Evolutionary conservation across 1,284 basidiomycete species (phyloP), one percentile per base, ranked within the genome.

Genomic region (Coniophora puteana): DNA sequence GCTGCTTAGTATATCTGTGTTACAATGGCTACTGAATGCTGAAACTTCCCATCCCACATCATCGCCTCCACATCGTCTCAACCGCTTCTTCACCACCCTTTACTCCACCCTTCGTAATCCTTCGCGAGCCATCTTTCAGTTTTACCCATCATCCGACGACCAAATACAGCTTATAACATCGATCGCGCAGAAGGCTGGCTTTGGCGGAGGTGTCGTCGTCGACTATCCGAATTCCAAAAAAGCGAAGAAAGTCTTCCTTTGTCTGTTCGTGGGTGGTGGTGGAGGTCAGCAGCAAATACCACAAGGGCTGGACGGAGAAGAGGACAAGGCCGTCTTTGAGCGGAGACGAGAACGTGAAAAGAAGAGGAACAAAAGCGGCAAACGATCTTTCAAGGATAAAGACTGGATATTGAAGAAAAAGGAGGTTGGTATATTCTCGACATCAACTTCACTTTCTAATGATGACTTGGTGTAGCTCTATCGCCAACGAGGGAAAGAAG

Each of bases 11-110:
- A 91, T 99, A 58, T 99, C 96, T 16, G 96, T 98, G 18, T 74
- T 99, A 3, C 96, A 99, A 68, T 99, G 96, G 96, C 76, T 99
- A 1, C 78, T 98, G 47, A 99, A 99, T 62, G 95, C 96, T 28
- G 96, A 99, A 63, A 88, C 92, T 21, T 85, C 89, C 3, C 83
- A 91, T 48, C 89, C 93, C 25, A 88, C 86, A 16, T 89, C 87
- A 43, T 95, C 93, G 2, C 96, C 96, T 0, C 89, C 93, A 0
- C 88, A 93, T 54, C 89, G 96, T 31, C 77, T 99, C 24, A 80
- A 79, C 20, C 82, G 89, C 26, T 99, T 99, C 72, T 99, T 99
- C 72, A 94, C 92, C 23, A 96, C 95, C 8, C 79, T 99, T 20
- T 92, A 98, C 66, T 92, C 93, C 1, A 79, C 85, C 3, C 79